A percentile compares a stretch with the other conserved stretches of the same genome.
phyloP scores from a whole-genome alignment of 768 basidiomycete species.

The Tephrocybe sp. region DNA sequence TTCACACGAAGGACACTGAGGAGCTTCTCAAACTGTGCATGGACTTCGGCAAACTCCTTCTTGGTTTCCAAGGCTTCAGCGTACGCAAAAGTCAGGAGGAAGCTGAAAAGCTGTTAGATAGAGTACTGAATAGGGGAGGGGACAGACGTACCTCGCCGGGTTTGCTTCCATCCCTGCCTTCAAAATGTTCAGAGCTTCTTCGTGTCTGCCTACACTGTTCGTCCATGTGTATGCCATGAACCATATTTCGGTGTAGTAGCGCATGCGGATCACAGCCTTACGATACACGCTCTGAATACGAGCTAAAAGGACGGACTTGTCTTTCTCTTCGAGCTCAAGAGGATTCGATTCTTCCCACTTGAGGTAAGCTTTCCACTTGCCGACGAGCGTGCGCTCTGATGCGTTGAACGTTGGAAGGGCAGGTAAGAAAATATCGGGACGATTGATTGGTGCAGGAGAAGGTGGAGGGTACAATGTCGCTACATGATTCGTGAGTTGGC shows the following conservation, averaged over 20 bases:
- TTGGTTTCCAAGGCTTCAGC: constrained; percentile 68
- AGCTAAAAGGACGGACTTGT: constrained; percentile 58
- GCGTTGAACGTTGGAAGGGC: constrained; percentile 69
- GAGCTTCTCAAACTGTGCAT: constrained; percentile 70
- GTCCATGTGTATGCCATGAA: constrained; percentile 90
- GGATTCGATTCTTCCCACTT: constrained; percentile 97
- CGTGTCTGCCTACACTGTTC: constrained; percentile 66
- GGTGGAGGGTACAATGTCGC: constrained; percentile 52
- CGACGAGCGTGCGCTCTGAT: constrained; percentile 71
- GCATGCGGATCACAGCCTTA: constrained; percentile 88
- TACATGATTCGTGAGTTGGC: constrained; percentile 72
- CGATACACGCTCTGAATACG: constrained; percentile 82
- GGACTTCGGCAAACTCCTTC: constrained; percentile 62
- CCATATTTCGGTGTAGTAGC: constrained; percentile 96
- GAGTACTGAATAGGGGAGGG: background rate
- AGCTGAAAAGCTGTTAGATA: constrained; percentile 41
- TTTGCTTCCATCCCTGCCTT: constrained; percentile 88
- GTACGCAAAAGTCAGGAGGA: constrained; percentile 87
- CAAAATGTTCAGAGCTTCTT: constrained; percentile 79
- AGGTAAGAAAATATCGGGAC: constrained; percentile 60
- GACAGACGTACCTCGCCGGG: constrained; percentile 58
- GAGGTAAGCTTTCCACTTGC: constrained; percentile 87
- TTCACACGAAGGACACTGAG: constrained; percentile 60
- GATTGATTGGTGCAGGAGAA: constrained; percentile 29
- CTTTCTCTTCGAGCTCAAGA: constrained; percentile 85